Percentiles rank a stretch among this genome's conserved stretches.
Conservation (phyloP, 2,329 filamentous ascomycete genomes). For the Colletotrichum sp. region DNA sequence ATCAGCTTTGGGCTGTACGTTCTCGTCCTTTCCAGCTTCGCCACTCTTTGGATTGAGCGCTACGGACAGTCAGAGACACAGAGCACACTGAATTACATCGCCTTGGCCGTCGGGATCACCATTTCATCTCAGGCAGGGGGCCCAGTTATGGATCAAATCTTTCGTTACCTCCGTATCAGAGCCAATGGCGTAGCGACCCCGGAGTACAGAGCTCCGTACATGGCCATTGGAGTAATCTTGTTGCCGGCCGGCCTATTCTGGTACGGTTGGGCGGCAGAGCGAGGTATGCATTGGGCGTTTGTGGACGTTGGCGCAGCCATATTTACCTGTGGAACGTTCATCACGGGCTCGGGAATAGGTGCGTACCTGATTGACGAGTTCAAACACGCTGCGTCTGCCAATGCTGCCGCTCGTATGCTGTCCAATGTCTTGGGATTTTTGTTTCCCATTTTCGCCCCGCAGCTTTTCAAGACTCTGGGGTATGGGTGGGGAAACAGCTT, state of each 20-base stretch:
- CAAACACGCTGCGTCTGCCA: conserved; percentile 38
- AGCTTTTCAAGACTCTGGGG: conserved; percentile 35
- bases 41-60: conserved; percentile 47
- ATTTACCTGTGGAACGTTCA: conserved; percentile 58
- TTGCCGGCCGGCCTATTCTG: conserved; percentile 61
- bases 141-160: conserved; percentile 42
- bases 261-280: conserved; percentile 64
- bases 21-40: conserved; percentile 58
- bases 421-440: conserved; percentile 58
- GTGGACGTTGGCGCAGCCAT: conserved; percentile 61
- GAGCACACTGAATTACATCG: conserved; percentile 56
- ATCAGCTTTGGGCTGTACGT: conserved; percentile 57
- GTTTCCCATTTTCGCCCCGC: conserved; percentile 60
- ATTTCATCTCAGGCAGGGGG: conserved; percentile 41
- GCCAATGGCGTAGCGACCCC: conserved; percentile 31
- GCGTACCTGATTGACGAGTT: conserved; percentile 62
- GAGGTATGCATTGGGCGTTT: conserved; percentile 57
- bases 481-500: conserved; percentile 51
- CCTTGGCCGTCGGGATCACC: conserved; percentile 49
- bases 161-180: conserved; percentile 22
- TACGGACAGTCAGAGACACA: conserved; percentile 50
- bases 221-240: conserved; percentile 56
- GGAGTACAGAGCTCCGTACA: conserved; percentile 56
- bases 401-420: conserved; percentile 58
- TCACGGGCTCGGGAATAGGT: conserved; percentile 56